phyloP scores from a whole-genome alignment of 2,329 filamentous ascomycete genomes.

The Colletotrichum phormii region DNA sequence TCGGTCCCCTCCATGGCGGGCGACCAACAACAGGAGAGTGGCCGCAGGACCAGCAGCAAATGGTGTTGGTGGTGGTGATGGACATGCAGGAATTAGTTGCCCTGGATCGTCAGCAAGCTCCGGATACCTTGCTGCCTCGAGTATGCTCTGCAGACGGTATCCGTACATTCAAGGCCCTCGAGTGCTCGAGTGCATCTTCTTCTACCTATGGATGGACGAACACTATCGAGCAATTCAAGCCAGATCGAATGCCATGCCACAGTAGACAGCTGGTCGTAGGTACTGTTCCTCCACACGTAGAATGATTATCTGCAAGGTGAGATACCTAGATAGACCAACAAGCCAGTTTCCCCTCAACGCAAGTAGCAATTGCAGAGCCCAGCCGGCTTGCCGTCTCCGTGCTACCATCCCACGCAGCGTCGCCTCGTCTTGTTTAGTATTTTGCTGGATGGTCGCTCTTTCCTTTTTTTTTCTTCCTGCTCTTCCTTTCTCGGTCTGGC shows the following conservation, averaged over 20 bases:
- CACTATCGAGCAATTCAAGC: background rate
- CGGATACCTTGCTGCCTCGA: background rate
- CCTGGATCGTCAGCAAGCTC: background rate
- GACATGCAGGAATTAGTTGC: background rate
- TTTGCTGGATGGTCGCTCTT: background rate
- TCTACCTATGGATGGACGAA: background rate
- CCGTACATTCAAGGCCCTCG: background rate
- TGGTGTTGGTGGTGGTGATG: background rate
- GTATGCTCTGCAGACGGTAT: background rate
- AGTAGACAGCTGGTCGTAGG: background rate
- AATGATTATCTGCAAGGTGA: too few species aligned
- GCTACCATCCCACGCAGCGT: constrained; percentile 32
- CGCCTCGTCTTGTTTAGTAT: constrained; percentile 1
- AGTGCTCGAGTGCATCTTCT: background rate
- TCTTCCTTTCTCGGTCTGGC: background rate
- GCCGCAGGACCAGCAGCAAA: background rate
- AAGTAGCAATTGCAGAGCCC: constrained; percentile 25
- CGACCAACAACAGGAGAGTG: background rate
- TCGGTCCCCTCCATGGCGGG: background rate
- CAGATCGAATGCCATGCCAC: background rate
- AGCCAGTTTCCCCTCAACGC: constrained; percentile 17
- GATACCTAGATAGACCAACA: too few species aligned
- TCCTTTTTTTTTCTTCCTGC: background rate
- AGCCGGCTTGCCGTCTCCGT: constrained; percentile 34
- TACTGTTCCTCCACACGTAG: too few species aligned